Base-by-base conservation (phyloP, 106 monocot genomes). In the Posidonia australis region DNA sequence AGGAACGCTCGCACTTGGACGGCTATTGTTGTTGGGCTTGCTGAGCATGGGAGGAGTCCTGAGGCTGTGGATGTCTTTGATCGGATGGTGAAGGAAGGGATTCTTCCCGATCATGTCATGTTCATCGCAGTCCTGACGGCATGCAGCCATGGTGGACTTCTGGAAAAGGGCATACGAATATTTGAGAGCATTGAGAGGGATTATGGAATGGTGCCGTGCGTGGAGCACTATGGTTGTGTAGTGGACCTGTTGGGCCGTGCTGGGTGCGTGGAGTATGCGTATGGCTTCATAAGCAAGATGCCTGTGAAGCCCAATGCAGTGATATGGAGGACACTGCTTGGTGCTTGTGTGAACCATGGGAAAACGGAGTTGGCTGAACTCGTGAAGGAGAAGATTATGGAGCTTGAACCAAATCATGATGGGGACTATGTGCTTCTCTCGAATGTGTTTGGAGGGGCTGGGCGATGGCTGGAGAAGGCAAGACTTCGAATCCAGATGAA, bases 391-490 rank as follows among this genome's bases (percentile, higher is more conserved):
- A 48, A 59, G 46, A 58, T 74, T 26, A 2, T 36, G 23, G 43
- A 59, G 67, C 0, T 60, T 46, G 66, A 74, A 9, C 56, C 59
- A 2, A 46, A 49, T 30, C 57, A 67, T n/a, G 51, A 66, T 23
- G 74, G 74, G 23, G 67, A 67, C 26, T 51, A 74, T 48, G 74
- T 67, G 26, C 74, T 74, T 28, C n/a, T 74, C 13, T 74, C 59
- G 0, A 74, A 74, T 60, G 66, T 44, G 7, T 74, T 56, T 51
- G 74, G 51, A 22, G 66, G 67, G 16, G 9, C 49, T 17, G 67
- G 67, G 31, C n/a, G 51, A 30, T 74, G 74, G 74, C 27, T 1
- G 48, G 67, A 67, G 46, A 67, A 67, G 49, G 67, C 0, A 1
- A 31, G 18, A 36, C 6, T 67, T 46, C 29, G 74, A 36, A 1